These are phyloP conservation scores for Silene noctiflora DNA, from an alignment of 179 eudicot genomes.

Conservation along the genomic window DNA sequence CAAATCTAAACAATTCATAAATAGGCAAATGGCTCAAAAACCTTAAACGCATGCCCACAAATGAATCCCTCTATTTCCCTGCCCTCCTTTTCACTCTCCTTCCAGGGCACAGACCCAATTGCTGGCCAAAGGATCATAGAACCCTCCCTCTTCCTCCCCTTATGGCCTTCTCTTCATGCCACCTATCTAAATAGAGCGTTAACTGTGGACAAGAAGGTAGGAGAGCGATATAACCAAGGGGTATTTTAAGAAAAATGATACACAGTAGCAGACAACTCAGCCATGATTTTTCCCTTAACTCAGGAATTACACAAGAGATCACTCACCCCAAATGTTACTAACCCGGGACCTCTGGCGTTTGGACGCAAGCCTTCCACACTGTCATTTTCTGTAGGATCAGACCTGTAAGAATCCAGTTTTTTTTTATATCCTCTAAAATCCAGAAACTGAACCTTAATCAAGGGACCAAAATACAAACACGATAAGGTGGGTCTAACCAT, in stretches of 20 bases:
- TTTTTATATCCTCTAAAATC: constrained; percentile 6
- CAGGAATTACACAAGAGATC: constrained; percentile 8
- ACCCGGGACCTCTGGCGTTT: constrained; percentile 98
- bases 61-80: no score
- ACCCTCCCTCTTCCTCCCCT: not conserved
- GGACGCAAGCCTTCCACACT: constrained; percentile 99
- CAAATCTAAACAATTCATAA: not conserved
- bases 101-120: not conserved
- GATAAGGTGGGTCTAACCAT: constrained; percentile 51
- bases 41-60: not conserved
- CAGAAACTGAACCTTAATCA: constrained; percentile 1
- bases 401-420: constrained; percentile 51
- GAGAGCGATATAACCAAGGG: not conserved
- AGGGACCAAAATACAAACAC: not conserved
- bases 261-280: not conserved
- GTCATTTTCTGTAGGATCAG: constrained; percentile 99
- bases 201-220: not conserved
- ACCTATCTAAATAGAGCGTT: not conserved
- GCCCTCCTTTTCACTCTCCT: not conserved
- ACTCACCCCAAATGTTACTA: constrained; percentile 96
- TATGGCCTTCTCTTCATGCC: not conserved
- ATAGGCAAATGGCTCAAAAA: not conserved
- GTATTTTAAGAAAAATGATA: not conserved
- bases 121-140: not conserved
- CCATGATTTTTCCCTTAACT: not conserved